Evolutionary conservation across 495 filamentous ascomycete genomes (phyloP), one percentile per base, ranked within the genome.

Genomic region (Bacidia rubella): DNA sequence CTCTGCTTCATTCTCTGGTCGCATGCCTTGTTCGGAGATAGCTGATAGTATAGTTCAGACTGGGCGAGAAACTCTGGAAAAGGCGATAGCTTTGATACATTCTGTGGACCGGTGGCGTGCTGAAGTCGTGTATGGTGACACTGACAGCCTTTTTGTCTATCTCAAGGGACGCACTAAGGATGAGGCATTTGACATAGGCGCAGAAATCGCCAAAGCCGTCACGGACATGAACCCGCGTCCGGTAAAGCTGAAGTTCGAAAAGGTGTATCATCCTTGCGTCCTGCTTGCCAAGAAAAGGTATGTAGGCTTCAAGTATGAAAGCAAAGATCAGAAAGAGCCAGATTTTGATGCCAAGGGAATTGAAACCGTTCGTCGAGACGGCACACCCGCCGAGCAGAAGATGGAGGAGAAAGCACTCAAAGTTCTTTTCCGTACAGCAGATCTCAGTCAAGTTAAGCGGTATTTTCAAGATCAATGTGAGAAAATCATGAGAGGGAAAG

Each of bases 281-380:
- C 76, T 98, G 2, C 77, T 98, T 0, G 87, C 93, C 22, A 98
- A 97, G 70, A 98, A 98, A 66, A 85, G 92, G 35, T 98, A 98
- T 61, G 93, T 96, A 32, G 92, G 92, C 21, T 96, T 94, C 73
- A 96, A 94, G 63, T 98, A 93, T 67, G 92, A 98, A 62, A 77
- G 75, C 55, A 78, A 76, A 23, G 68, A 75, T 17, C 90, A 98
- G 63, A 71, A 65, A 19, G 80, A 85, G 55, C 93, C 92, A 20
- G 87, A 93, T 19, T 97, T 98, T 56, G 92, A 98, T 62, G 92
- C 93, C 41, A 98, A 98, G 63, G 92, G 92, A 25, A 97, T 96
- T 53, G 92, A 98, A 70, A 97, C 93, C 0, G 90, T 98, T 23
- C 78, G 92, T 9, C 78, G 92, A 50, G 92, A 98, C 66, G 92